Evolutionary conservation across 2,329 filamentous ascomycete genomes (phyloP).

Genomic region (Fusarium napiforme): DNA sequence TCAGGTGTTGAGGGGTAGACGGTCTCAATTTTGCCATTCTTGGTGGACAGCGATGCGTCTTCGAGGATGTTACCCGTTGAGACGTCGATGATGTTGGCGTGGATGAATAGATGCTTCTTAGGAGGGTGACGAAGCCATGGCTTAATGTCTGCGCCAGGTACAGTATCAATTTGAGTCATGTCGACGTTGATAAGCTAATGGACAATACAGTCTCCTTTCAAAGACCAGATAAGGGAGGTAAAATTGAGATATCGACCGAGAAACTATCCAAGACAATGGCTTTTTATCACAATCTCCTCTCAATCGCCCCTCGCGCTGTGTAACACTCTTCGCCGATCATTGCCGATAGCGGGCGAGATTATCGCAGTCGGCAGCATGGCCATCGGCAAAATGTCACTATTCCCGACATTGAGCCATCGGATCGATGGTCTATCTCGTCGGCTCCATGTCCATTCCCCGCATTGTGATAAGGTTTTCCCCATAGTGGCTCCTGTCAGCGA

Average conservation of each 20-base stretch:
- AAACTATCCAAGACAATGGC: not conserved
- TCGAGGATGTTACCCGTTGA: not conserved
- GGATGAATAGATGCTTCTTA: not conserved
- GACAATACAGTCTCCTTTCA: too few relatives aligned
- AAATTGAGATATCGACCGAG: not conserved
- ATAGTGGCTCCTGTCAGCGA: not conserved
- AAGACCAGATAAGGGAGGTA: not conserved
- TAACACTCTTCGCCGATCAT: not conserved
- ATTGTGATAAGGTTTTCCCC: not conserved
- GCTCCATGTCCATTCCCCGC: not conserved
- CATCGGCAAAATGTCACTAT: not conserved
- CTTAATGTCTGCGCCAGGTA: not conserved
- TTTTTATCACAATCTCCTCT: not conserved
- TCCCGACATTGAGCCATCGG: not conserved
- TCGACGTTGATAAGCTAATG: not conserved
- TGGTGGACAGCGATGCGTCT: not conserved
- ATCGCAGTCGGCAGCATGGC: not conserved
- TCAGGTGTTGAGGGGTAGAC: not conserved
- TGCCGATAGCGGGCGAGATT: not conserved
- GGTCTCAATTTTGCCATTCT: not conserved
- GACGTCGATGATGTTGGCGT: not conserved
- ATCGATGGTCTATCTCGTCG: slow-evolving; percentile 1
- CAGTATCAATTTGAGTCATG: not conserved
- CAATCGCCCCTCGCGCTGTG: not conserved
- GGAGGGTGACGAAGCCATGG: slow-evolving; percentile 2